These are phyloP conservation scores for Lactuca saligna DNA, from an alignment of 129 eudicot genomes.

Conservation along the genomic window DNA sequence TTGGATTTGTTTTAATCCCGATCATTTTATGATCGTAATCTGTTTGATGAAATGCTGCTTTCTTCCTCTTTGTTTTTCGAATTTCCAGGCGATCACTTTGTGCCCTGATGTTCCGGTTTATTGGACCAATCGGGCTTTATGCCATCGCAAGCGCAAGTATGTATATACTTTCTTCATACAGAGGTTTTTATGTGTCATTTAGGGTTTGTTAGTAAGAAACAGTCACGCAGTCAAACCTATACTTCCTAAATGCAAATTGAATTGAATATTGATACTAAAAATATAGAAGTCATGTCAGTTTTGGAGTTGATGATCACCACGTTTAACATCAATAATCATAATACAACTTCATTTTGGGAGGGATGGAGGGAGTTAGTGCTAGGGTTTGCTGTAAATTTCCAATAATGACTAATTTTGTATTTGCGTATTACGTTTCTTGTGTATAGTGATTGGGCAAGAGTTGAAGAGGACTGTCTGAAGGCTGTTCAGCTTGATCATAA, in stretches of 20 bases:
- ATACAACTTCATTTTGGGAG: constrained; percentile 8
- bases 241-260: background rate
- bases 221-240: background rate
- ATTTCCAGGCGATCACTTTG: constrained; percentile 68
- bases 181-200: background rate
- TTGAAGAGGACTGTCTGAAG: constrained; percentile 29
- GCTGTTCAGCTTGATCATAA: constrained; percentile 35
- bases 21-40: constrained; percentile 2
- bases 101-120: constrained; percentile 89
- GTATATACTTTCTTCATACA: constrained; percentile 6
- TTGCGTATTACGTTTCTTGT: constrained; percentile 4
- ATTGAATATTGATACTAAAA: background rate
- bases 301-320: constrained; percentile 11
- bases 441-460: constrained; percentile 35
- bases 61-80: background rate
- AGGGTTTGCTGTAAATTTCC: background rate
- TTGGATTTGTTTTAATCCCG: background rate
- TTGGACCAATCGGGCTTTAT: constrained; percentile 88
- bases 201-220: background rate
- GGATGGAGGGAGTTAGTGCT: background rate
- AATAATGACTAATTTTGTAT: background rate
- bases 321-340: background rate
- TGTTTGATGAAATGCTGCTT: constrained; percentile 29
- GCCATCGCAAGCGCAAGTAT: constrained; percentile 80
- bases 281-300: background rate